Conservation (phyloP, 2,329 filamentous ascomycete genomes). For the Colletotrichum abscissum region DNA sequence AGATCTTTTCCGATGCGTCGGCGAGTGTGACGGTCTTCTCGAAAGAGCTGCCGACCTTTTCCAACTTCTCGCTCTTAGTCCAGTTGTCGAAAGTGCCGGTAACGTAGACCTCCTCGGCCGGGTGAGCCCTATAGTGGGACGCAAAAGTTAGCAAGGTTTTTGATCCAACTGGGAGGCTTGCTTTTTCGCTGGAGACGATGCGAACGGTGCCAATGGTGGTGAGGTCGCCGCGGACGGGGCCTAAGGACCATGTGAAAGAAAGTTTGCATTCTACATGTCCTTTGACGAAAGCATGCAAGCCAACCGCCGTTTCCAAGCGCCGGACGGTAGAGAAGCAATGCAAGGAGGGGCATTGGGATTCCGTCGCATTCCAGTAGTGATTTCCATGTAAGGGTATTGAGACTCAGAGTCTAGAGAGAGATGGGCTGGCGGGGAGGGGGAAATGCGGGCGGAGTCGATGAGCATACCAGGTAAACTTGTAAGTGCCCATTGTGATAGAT, state of each 20-base stretch:
- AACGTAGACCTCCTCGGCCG: constrained; percentile 89
- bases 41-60: constrained; percentile 79
- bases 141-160: constrained; percentile 26
- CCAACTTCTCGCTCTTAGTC: constrained; percentile 86
- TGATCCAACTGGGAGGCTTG: neutral
- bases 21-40: constrained; percentile 84
- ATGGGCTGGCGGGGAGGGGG: neutral
- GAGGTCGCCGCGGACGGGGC: neutral
- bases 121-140: constrained; percentile 75
- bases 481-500: constrained; percentile 32
- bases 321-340: neutral
- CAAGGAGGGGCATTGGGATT: constrained; percentile 2
- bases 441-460: constrained; percentile 10
- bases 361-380: constrained; percentile 18
- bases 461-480: constrained; percentile 37
- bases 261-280: constrained; percentile 18
- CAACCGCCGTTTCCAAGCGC: neutral
- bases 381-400: neutral
- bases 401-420: neutral
- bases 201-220: constrained; percentile 6
- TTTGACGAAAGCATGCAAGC: constrained; percentile 20
- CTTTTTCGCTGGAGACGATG: constrained; percentile 4
- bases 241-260: constrained; percentile 8
- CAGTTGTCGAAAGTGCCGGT: constrained; percentile 97
- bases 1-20: constrained; percentile 76